Percentiles rank a stretch among this genome's conserved stretches.
Conservation (phyloP, 1,139 yeast species). For the Geotrichum fermentans region DNA sequence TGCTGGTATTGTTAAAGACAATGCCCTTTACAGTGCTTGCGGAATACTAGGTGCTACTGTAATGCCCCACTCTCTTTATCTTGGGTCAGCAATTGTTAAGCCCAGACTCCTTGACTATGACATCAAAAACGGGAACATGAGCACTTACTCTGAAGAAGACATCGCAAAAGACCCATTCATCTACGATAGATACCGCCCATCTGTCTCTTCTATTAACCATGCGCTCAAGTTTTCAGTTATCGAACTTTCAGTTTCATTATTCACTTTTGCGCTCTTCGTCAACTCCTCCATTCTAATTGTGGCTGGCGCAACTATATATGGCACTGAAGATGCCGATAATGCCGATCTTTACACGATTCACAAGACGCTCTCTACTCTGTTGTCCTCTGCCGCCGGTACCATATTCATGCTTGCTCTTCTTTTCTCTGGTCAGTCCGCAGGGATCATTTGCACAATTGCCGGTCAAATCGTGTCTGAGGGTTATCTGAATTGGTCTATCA, state of each 20-base stretch:
- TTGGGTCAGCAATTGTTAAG: conserved; percentile 91
- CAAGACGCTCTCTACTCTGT: conserved; percentile 60
- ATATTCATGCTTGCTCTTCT: conserved; percentile 87
- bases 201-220: conserved; percentile 63
- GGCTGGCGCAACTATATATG: conserved; percentile 76
- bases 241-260: conserved; percentile 67
- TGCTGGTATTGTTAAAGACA: conserved; percentile 61
- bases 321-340: conserved; percentile 65
- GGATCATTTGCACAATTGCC: conserved; percentile 91
- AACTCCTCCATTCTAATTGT: conserved; percentile 80
- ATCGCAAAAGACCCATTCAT: conserved; percentile 29
- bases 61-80: conserved; percentile 91
- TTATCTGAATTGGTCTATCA: conserved; percentile 74
- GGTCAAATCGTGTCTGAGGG: conserved; percentile 98
- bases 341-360: conserved; percentile 89
- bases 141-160: conserved; percentile 24
- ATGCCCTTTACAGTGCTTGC: conserved; percentile 78
- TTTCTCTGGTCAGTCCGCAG: conserved; percentile 95
- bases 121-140: conserved; percentile 54
- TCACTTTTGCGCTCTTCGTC: conserved; percentile 78
- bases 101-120: conserved; percentile 83
- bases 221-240: conserved; percentile 68
- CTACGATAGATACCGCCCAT: conserved; percentile 50
- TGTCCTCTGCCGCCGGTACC: conserved; percentile 88
- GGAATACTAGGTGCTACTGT: conserved; percentile 96